Percentiles rank a stretch among this genome's conserved stretches.
Conservation (phyloP, 306 rosid genomes). For the Dryas alaskensis region DNA sequence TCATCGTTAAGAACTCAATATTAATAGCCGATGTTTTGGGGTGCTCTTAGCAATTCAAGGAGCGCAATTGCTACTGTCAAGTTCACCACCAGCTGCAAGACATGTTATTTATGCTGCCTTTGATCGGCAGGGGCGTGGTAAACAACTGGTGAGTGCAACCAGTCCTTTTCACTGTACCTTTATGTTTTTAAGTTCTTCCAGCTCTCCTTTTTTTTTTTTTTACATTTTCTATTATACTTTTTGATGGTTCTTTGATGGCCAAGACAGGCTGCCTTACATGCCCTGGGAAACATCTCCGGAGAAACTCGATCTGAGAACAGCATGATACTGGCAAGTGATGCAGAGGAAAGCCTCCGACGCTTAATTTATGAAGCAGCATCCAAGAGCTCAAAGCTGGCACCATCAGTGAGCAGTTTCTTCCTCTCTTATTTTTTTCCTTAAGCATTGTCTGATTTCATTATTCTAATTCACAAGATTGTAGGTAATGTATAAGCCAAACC, state of each 20-base stretch:
- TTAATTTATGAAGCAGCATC: conserved; percentile 65
- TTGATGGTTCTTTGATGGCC: conserved; percentile 19
- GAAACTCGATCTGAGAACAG: conserved; percentile 61
- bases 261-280: conserved; percentile 84
- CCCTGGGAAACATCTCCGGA: conserved; percentile 76
- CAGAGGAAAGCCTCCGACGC: conserved; percentile 66
- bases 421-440: conserved; percentile 19
- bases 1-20: conserved; percentile 10
- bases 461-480: neutral
- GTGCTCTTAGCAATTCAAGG: conserved; percentile 56
- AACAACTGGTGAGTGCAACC: conserved; percentile 65
- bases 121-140: conserved; percentile 75
- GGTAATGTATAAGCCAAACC: neutral
- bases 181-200: conserved; percentile 5
- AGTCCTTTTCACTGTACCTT: conserved; percentile 6
- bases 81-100: conserved; percentile 64
- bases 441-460: neutral
- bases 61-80: conserved; percentile 57
- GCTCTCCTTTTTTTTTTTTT: conserved; percentile 1
- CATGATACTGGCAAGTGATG: conserved; percentile 50
- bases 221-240: neutral
- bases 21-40: conserved; percentile 19
- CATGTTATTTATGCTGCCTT: conserved; percentile 70
- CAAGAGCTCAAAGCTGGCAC: conserved; percentile 67
- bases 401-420: conserved; percentile 55